These are phyloP conservation scores for Pythium coloratum DNA, from an alignment of 352 stramenopile genomes.

Conservation along the genomic window DNA sequence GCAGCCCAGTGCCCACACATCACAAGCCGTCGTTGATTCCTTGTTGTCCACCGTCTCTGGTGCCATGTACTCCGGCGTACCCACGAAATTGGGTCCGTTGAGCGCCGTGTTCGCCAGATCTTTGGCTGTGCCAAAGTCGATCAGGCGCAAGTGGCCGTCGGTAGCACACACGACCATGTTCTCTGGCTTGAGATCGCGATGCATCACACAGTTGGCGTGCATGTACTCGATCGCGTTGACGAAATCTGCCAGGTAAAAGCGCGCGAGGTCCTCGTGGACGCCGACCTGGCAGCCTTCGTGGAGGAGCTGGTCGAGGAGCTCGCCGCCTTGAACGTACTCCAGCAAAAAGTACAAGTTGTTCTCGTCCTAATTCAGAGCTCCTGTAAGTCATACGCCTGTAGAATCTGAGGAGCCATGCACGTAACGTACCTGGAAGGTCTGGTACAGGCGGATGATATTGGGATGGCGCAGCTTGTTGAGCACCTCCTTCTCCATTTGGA, in stretches of 20 bases:
- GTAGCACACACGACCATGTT: constrained; percentile 91
- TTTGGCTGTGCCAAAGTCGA: constrained; percentile 87
- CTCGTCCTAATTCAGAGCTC: constrained; percentile 60
- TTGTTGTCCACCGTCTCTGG: constrained; percentile 87
- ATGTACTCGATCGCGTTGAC: constrained; percentile 93
- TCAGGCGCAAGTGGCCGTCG: constrained; percentile 67
- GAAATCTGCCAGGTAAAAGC: constrained; percentile 88
- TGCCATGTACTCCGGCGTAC: constrained; percentile 87
- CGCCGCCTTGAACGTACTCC: constrained; percentile 90
- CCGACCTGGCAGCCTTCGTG: constrained; percentile 74
- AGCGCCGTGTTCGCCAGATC: constrained; percentile 55
- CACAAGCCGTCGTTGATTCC: constrained; percentile 49
- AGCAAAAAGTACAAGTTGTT: constrained; percentile 96
- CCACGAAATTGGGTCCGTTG: constrained; percentile 87
- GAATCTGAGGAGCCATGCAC: background rate
- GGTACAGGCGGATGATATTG: constrained; percentile 94
- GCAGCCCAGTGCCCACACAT: constrained; percentile 81
- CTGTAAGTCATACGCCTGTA: background rate
- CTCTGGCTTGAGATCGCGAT: constrained; percentile 94
- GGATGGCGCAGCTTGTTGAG: constrained; percentile 88
- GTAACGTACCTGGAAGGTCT: constrained; percentile 90
- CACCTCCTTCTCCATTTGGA: constrained; percentile 97
- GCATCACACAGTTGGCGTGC: constrained; percentile 90
- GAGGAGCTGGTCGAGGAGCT: constrained; percentile 92
- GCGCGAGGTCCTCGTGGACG: constrained; percentile 71